phyloP scores from a whole-genome alignment of 148 eudicot species.

The Selenicereus undatus region DNA sequence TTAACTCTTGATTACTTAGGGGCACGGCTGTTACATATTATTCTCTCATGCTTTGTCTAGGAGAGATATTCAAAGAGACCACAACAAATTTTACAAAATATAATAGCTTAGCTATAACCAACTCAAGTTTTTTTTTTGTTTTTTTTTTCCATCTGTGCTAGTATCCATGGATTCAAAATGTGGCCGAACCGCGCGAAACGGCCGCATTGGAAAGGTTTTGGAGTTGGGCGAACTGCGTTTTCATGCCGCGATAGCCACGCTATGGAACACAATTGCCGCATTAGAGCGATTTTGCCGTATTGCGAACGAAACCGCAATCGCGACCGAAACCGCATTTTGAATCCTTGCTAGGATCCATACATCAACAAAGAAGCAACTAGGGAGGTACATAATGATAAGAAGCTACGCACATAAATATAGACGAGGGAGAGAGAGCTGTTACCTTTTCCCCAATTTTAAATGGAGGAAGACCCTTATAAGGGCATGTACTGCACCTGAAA shows the following conservation, averaged over 20 bases:
- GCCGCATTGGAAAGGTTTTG: too few species aligned
- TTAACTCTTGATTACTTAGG: too few species aligned
- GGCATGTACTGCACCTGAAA: constrained; percentile 87
- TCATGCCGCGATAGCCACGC: too few species aligned
- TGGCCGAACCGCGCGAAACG: too few species aligned
- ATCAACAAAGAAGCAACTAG: background rate
- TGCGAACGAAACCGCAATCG: too few species aligned
- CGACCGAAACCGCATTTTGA: too few species aligned
- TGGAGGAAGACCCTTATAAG: constrained; percentile 87
- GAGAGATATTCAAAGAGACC: background rate
- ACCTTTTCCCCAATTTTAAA: constrained; percentile 97
- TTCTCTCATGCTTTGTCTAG: too few species aligned
- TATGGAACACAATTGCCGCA: too few species aligned
- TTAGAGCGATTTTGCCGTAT: too few species aligned
- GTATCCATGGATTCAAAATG: too few species aligned
- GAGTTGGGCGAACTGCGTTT: too few species aligned
- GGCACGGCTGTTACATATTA: too few species aligned
- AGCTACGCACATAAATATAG: background rate
- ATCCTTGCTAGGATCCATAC: background rate
- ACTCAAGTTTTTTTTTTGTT: background rate
- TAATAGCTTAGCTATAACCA: background rate
- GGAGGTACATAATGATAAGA: background rate
- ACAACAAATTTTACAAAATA: background rate
- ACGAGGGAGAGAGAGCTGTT: background rate
- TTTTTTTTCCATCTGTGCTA: background rate